Percentiles rank a stretch among this genome's conserved stretches.
Conservation (phyloP, 2,329 filamentous ascomycete species). For the Aspergillus fijiensis region DNA sequence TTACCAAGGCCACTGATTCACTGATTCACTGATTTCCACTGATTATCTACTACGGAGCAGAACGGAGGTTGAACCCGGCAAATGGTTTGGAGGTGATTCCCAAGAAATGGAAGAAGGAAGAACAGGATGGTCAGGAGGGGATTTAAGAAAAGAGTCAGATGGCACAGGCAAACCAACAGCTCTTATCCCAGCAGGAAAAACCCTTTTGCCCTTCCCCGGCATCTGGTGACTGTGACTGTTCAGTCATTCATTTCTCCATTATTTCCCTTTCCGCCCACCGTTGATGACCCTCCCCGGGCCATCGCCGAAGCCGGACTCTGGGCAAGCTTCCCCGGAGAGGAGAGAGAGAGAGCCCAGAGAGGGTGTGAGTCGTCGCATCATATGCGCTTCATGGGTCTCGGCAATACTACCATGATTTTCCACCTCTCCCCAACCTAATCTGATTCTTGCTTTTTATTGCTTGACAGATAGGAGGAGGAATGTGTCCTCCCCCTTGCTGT, state of each 20-base stretch:
- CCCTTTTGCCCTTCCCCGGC: constrained; percentile 21
- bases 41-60: constrained; percentile 19
- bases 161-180: constrained; percentile 3
- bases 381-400: not conserved
- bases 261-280: constrained; percentile 24
- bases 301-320: constrained; percentile 31
- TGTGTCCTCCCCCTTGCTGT: too few relatives aligned
- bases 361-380: not conserved
- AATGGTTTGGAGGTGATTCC: constrained; percentile 6
- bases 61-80: constrained; percentile 25
- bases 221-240: constrained; percentile 8
- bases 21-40: not conserved
- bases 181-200: constrained; percentile 28
- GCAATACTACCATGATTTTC: not conserved
- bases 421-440: not conserved
- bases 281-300: constrained; percentile 1
- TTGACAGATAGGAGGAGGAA: not conserved
- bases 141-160: constrained; percentile 1
- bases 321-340: not conserved
- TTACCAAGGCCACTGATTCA: not conserved
- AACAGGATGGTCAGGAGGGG: constrained; percentile 5
- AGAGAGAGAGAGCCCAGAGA: not conserved
- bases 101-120: constrained; percentile 13
- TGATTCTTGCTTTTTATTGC: not conserved
- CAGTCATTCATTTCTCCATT: not conserved